phyloP scores from a whole-genome alignment of 2,329 filamentous ascomycete species.

The Myriosclerotinia scirpicola region DNA sequence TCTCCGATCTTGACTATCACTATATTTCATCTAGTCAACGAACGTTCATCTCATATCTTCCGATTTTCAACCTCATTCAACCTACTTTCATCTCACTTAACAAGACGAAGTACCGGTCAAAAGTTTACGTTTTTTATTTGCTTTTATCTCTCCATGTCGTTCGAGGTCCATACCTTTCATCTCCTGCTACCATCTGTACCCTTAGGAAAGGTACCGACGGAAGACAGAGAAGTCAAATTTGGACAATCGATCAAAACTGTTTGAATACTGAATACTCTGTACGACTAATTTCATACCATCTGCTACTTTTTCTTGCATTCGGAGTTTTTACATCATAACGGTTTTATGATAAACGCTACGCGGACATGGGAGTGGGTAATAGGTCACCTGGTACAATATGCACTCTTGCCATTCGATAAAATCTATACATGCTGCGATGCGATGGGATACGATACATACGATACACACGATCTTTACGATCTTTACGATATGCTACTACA shows the following conservation, averaged over 20 bases:
- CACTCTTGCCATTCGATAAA: neutral
- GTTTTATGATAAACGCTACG: neutral
- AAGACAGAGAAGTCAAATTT: neutral
- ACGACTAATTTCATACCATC: neutral
- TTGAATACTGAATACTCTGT: constrained; percentile 18
- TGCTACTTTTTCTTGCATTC: neutral
- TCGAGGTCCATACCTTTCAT: constrained; percentile 1
- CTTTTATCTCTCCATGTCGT: neutral
- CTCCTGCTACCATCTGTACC: neutral
- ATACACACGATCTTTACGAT: neutral
- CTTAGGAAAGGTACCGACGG: neutral
- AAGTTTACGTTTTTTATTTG: constrained; percentile 3
- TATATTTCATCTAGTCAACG: neutral
- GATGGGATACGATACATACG: neutral
- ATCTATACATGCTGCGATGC: neutral
- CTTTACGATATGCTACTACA: neutral
- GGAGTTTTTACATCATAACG: neutral
- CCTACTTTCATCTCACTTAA: neutral
- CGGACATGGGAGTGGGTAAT: neutral
- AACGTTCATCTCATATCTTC: neutral
- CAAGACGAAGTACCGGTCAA: neutral
- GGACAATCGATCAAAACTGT: neutral
- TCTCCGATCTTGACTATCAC: neutral
- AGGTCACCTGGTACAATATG: neutral
- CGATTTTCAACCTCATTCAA: neutral